Evolutionary conservation across 371 early-diverging fungal species (phyloP).

Genomic region (Mortierella sp.): DNA sequence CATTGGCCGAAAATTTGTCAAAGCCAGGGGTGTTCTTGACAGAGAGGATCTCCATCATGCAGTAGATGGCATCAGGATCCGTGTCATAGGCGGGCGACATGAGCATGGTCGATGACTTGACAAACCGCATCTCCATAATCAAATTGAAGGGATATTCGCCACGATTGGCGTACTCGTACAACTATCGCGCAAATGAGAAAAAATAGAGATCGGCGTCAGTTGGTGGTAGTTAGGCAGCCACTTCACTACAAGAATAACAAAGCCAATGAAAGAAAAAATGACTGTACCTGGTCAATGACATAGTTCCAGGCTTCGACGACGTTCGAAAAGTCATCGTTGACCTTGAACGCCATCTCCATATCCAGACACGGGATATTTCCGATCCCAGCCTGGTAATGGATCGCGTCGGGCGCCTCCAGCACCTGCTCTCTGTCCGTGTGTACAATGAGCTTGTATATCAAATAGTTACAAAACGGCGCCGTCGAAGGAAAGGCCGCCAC

Average conservation of each 20-base stretch:
- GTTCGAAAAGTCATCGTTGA: conserved; percentile 34
- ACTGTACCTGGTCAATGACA: conserved; percentile 27
- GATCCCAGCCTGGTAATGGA: conserved; percentile 55
- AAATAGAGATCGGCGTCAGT: no score
- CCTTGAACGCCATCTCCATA: conserved; percentile 53
- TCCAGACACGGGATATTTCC: conserved; percentile 33
- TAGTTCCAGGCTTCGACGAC: conserved; percentile 29
- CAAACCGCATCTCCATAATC: conserved; percentile 37
- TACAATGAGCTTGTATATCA: conserved; percentile 9
- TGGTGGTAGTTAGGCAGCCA: no score
- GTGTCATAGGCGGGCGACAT: conserved; percentile 50
- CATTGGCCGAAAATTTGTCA: conserved; percentile 36
- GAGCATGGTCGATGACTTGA: conserved; percentile 30
- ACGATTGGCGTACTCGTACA: conserved; percentile 28
- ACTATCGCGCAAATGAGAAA: conserved; percentile 46
- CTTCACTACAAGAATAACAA: no score
- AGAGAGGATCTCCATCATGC: conserved; percentile 40
- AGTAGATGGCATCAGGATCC: conserved; percentile 53
- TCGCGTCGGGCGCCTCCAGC: conserved; percentile 53
- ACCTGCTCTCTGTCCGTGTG: conserved; percentile 9
- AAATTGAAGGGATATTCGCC: conserved; percentile 46
- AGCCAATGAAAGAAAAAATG: neutral
- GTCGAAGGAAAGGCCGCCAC: conserved; percentile 22
- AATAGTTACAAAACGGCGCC: conserved; percentile 27
- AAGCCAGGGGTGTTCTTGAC: conserved; percentile 30